Base-by-base conservation (phyloP, 164 flowering plant species). In the Berberis vulgaris region DNA sequence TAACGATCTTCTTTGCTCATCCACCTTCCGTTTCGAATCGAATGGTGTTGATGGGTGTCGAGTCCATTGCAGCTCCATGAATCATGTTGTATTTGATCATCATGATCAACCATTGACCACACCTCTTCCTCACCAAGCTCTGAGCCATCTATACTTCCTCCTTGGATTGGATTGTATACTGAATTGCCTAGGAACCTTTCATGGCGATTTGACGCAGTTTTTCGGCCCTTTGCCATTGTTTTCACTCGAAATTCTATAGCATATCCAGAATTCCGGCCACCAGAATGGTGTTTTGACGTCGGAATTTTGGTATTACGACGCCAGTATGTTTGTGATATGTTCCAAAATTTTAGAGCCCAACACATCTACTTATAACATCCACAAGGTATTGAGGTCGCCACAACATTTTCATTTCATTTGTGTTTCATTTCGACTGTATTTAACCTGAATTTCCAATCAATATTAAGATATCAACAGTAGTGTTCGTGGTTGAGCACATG, bases 111-210 rank as follows among this genome's bases (percentile, higher is more conserved):
- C 57, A 62, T 65, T 2, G 74, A 69, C 79, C 79, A 76, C 9
- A 76, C 71, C 2, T 76, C 79, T 12, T 76, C 79, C 59, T 76
- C 79, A 3, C 50, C 71, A 0, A 76, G 64, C 26, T 76, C 79
- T 3, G 64, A 55, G 5, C n/a, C 69, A 67, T 69, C 75, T 1
- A 64, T n/a, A 13, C 58, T 63, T 3, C 8, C 38, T 1, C 39
- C 65, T 1, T 61, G 71, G 38, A 13, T 60, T 9, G 38, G 66
- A 40, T 49, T 57, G 64, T 69, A 66, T 26, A 26, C 26, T 26
- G 26, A 26, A 26, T 26, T 26, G 7, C 65, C 54, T 7, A 49
- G 45, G 61, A 65, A 57, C 39, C 71, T 62, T 11, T 72, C 73
- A 0, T 55, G 77, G 11, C 55, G 66, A 50, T 10, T 71, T 12